phyloP scores from a whole-genome alignment of 2,329 filamentous ascomycete species.

The Colletotrichum sp. region DNA sequence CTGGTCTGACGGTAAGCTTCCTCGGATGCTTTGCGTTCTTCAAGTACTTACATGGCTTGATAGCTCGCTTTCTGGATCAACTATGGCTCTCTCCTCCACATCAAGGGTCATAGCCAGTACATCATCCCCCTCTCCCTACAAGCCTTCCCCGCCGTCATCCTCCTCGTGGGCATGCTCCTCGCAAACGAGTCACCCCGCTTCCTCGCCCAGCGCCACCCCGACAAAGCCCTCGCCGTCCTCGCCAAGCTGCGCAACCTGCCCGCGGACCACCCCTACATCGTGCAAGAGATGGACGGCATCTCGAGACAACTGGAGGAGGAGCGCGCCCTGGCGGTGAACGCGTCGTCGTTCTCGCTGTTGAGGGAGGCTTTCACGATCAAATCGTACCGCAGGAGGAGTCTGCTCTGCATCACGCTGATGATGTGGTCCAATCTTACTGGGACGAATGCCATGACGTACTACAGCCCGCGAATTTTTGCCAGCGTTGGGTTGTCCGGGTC shows the following conservation, averaged over 20 bases:
- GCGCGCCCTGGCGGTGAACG: background rate
- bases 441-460: conserved; percentile 55
- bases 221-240: conserved; percentile 63
- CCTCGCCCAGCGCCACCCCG: conserved; percentile 65
- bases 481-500: conserved; percentile 58
- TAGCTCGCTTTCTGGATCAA: conserved; percentile 45
- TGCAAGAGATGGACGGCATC: conserved; percentile 36
- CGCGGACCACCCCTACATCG: conserved; percentile 40
- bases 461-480: conserved; percentile 66
- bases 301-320: conserved; percentile 25
- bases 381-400: conserved; percentile 25
- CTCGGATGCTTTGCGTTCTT: no score
- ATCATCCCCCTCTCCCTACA: conserved; percentile 47
- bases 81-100: conserved; percentile 30
- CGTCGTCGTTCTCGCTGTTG: conserved; percentile 4
- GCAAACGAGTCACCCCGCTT: conserved; percentile 42
- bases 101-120: conserved; percentile 35
- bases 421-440: conserved; percentile 29
- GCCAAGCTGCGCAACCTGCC: conserved; percentile 50
- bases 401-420: conserved; percentile 28
- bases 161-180: conserved; percentile 36
- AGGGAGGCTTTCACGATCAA: conserved; percentile 22
- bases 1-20: conserved; percentile 42
- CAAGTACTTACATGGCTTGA: no score
- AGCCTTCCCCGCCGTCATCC: conserved; percentile 39